Percentiles rank a stretch among this genome's conserved stretches.
Conservation (phyloP, 2,329 filamentous ascomycete genomes). For the Dryadomyces quercivorus region DNA sequence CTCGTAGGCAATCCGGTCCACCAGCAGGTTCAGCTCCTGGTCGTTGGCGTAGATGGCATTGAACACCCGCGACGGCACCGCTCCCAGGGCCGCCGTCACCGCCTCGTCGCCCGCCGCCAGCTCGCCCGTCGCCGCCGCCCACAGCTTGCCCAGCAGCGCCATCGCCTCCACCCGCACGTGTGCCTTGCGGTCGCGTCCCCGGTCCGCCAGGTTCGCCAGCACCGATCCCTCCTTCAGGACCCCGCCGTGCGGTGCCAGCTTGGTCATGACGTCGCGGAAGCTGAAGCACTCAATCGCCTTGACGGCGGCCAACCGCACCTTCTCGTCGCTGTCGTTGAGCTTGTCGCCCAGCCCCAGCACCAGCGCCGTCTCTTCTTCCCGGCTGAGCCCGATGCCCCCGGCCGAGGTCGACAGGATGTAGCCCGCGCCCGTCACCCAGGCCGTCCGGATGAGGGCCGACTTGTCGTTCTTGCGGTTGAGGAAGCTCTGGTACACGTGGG, state of each 20-base stretch:
- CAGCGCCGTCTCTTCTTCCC: slow-evolving; percentile 66
- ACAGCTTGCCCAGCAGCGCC: slow-evolving; percentile 71
- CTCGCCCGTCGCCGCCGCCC: slow-evolving; percentile 86
- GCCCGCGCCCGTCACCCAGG: slow-evolving; percentile 75
- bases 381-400: slow-evolving; percentile 75
- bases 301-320: slow-evolving; percentile 80
- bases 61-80: slow-evolving; percentile 74
- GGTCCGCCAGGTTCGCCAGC: slow-evolving; percentile 69
- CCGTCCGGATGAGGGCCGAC: slow-evolving; percentile 65
- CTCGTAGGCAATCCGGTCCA: slow-evolving; percentile 79
- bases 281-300: slow-evolving; percentile 71
- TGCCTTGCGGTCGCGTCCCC: slow-evolving; percentile 76
- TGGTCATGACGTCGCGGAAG: slow-evolving; percentile 69
- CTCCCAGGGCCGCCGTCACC: slow-evolving; percentile 61
- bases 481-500: slow-evolving; percentile 70
- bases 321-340: slow-evolving; percentile 80
- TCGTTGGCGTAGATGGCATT: slow-evolving; percentile 88
- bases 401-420: slow-evolving; percentile 85
- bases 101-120: slow-evolving; percentile 72
- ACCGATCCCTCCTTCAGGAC: slow-evolving; percentile 67
- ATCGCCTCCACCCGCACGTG: slow-evolving; percentile 78
- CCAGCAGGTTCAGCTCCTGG: slow-evolving; percentile 66
- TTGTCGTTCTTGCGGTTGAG: slow-evolving; percentile 80
- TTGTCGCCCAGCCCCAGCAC: slow-evolving; percentile 67
- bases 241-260: slow-evolving; percentile 65